Percentiles rank a stretch among this genome's conserved stretches.
These are phyloP conservation scores for Passalora sequoiae DNA, from an alignment of 2,329 filamentous ascomycete species.

Conservation along the genomic window DNA sequence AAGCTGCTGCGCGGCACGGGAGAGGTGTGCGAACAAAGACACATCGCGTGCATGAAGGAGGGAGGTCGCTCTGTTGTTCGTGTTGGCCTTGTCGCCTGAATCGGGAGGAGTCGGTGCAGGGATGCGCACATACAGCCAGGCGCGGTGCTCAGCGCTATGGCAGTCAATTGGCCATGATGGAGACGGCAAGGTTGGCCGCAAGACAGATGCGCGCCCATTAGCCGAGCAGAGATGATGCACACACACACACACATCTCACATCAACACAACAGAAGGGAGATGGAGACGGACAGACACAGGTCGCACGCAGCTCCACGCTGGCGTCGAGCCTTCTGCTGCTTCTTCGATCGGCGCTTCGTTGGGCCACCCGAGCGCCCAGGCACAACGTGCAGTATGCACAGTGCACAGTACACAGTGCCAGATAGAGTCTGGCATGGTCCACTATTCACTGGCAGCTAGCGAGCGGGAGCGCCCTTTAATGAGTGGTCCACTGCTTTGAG, in stretches of 20 bases:
- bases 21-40: conserved; percentile 17
- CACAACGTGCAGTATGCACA: not conserved
- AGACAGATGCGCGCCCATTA: not conserved
- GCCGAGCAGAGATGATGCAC: conserved; percentile 1
- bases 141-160: not conserved
- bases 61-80: conserved; percentile 20
- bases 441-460: no score
- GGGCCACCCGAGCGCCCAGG: not conserved
- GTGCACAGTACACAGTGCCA: no score
- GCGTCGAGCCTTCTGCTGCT: not conserved
- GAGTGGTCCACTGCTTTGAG: conserved; percentile 26
- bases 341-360: not conserved
- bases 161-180: conserved; percentile 5
- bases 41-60: conserved; percentile 20
- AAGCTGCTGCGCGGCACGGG: conserved; percentile 9
- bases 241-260: no score
- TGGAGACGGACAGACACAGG: conserved; percentile 2
- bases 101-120: conserved; percentile 13
- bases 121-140: conserved; percentile 18
- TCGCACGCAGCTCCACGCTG: conserved; percentile 1
- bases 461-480: conserved; percentile 10
- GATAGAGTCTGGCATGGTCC: no score
- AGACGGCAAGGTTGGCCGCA: not conserved
- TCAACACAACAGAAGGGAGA: no score
- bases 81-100: conserved; percentile 21